Conservation (phyloP, 1,139 yeast species). For the Hyphopichia burtonii region DNA sequence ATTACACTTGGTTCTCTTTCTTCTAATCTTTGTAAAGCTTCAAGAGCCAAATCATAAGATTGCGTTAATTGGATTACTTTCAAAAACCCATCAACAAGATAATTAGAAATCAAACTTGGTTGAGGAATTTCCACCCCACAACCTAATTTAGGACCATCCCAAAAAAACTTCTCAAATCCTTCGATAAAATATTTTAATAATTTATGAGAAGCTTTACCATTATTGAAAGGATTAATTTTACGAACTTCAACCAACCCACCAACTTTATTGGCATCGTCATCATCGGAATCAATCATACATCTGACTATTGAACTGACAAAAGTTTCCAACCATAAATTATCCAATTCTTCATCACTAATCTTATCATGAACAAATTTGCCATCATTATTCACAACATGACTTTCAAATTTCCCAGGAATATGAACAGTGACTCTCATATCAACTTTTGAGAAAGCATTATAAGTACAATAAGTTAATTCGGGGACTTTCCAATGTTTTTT, state of each 20-base stretch:
- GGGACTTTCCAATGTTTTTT: constrained; percentile 74
- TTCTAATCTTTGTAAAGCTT: constrained; percentile 44
- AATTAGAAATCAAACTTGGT: constrained; percentile 68
- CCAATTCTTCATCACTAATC: constrained; percentile 34
- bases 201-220: constrained; percentile 36
- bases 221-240: constrained; percentile 56
- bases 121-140: constrained; percentile 68
- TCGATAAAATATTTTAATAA: constrained; percentile 55
- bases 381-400: constrained; percentile 44
- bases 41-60: constrained; percentile 58
- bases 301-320: constrained; percentile 66
- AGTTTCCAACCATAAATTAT: constrained; percentile 62
- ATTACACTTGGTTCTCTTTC: constrained; percentile 50
- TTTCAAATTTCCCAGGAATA: constrained; percentile 59
- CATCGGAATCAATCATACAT: constrained; percentile 67
- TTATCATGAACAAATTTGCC: constrained; percentile 45
- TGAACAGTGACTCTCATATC: constrained; percentile 74
- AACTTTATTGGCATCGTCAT: constrained; percentile 50
- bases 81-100: constrained; percentile 73
- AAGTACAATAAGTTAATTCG: constrained; percentile 53
- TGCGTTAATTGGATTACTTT: constrained; percentile 66
- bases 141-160: constrained; percentile 65
- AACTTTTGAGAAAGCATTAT: constrained; percentile 57
- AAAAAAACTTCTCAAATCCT: constrained; percentile 62
- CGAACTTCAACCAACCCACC: constrained; percentile 55